Base-by-base conservation (phyloP, 2,329 filamentous ascomycete species). In the Ophiostoma sp. region DNA sequence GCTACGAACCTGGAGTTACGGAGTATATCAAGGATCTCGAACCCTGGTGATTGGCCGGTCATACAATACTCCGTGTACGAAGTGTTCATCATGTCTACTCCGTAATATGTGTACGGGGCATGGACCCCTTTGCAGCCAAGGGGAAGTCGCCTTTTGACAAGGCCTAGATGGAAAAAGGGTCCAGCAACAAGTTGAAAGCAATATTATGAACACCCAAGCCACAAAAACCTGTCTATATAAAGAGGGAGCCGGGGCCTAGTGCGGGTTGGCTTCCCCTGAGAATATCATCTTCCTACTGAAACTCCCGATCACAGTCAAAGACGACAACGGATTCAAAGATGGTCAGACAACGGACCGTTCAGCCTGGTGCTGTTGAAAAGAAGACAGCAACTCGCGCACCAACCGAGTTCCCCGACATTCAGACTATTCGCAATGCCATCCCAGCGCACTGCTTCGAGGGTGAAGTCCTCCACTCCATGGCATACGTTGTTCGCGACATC, bases 401-500 rank as follows among this genome's bases (percentile, higher is more conserved):
- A 6, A 44, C 5, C n/a, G 63, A 45, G 71, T 79, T 81, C 70
- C 81, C 81, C 62, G 81, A 83, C 77, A 96, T 99, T 85, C 96
- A 97, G 84, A 87, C 98, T 77, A 95, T 99, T 77, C 89, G 92
- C 76, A 90, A 97, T 81, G 94, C 94, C 77, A 99, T 99, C 73
- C 95, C 95, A 72, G 92, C 93, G 80, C 95, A 97, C 84, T 99
- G 95, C 86, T 98, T 90, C 79, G 85, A 97, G 83, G 89, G 95
- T 71, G 96, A 92, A 66, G 90, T 86, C 70, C 77, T 86, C 73
- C 87, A 81, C 72, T 90, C 93, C 73, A 83, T 97, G 76, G 81
- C 78, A 76, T 98, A 98, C 79, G 93, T 98, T 75, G 85, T 87
- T 76, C 89, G 94, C 71, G 95, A 99, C 79, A 78, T 96, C 65